Evolutionary conservation across 345 rosid genomes (phyloP).

Genomic region (Salix suchowensis): DNA sequence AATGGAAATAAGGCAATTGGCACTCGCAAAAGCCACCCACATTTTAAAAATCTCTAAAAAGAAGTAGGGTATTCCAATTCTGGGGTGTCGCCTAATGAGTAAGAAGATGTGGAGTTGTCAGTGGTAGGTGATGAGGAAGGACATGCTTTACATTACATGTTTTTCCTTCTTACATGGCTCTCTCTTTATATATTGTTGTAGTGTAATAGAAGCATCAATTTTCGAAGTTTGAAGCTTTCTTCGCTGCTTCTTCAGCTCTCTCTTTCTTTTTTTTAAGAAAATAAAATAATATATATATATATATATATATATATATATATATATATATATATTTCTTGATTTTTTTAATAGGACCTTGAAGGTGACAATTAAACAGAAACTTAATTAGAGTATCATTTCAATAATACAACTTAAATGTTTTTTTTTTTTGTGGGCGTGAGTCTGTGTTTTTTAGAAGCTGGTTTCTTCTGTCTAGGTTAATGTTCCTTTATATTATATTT

Average conservation of each 20-base stretch:
- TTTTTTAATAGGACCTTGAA: slow-evolving; percentile 10
- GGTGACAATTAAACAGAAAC: slow-evolving; percentile 39
- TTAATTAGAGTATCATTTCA: slow-evolving; percentile 4
- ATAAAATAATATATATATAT: not conserved
- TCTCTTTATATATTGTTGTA: slow-evolving; percentile 1
- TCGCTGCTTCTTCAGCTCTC: slow-evolving; percentile 27
- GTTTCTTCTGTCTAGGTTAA: not conserved
- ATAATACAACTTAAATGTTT: not conserved
- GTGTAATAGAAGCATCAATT: slow-evolving; percentile 24
- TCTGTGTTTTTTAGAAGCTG: not conserved
- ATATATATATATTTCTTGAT: not conserved
- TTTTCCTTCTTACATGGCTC: not conserved
- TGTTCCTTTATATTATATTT: not conserved
- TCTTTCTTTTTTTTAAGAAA: not conserved
- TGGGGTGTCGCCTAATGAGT: slow-evolving; percentile 9
- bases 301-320: no score
- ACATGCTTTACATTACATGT: slow-evolving; percentile 31
- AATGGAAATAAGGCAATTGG: not conserved
- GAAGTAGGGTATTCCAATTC: slow-evolving; percentile 28
- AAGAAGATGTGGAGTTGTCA: slow-evolving; percentile 48
- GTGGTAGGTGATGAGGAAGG: slow-evolving; percentile 47
- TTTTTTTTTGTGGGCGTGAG: not conserved
- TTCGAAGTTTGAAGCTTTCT: slow-evolving; percentile 32
- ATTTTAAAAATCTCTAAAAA: slow-evolving; percentile 21
- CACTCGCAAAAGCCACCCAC: slow-evolving; percentile 17